Evolutionary conservation across 306 rosid species (phyloP).

Genomic region (Vigna reflexopilosa): DNA sequence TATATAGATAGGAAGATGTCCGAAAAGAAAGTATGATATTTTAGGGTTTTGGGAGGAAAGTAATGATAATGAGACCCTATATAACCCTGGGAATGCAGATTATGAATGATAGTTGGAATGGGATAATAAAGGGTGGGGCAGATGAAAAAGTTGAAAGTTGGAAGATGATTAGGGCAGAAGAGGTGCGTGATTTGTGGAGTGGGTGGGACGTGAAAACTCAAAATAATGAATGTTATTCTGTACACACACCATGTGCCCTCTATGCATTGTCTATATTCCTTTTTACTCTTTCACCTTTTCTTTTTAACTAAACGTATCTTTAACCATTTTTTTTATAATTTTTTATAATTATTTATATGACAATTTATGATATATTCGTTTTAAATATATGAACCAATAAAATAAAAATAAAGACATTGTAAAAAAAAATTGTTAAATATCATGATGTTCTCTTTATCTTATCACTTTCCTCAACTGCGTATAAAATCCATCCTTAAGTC

Average conservation of each 20-base stretch:
- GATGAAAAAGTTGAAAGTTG: constrained; percentile 44
- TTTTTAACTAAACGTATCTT: too few species aligned
- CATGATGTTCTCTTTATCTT: too few species aligned
- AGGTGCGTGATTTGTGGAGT: constrained; percentile 75
- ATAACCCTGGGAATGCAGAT: constrained; percentile 41
- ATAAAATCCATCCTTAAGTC: neutral
- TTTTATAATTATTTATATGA: too few species aligned
- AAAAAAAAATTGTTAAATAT: too few species aligned
- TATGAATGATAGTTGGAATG: constrained; percentile 18
- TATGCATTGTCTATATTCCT: constrained; percentile 45
- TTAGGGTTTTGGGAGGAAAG: constrained; percentile 5
- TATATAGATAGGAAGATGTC: neutral
- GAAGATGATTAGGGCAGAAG: constrained; percentile 26
- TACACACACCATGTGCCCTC: constrained; percentile 62
- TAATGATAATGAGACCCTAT: neutral
- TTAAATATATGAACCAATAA: too few species aligned
- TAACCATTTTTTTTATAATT: too few species aligned
- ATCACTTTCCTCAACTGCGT: too few species aligned
- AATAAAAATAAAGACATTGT: too few species aligned
- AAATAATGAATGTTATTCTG: constrained; percentile 57
- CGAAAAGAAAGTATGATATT: constrained; percentile 13
- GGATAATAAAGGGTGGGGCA: constrained; percentile 20
- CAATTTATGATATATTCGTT: too few species aligned
- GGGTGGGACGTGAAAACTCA: constrained; percentile 63
- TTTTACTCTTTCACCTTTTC: neutral